Conservation (phyloP, 768 basidiomycete species). For the Postia placenta region DNA sequence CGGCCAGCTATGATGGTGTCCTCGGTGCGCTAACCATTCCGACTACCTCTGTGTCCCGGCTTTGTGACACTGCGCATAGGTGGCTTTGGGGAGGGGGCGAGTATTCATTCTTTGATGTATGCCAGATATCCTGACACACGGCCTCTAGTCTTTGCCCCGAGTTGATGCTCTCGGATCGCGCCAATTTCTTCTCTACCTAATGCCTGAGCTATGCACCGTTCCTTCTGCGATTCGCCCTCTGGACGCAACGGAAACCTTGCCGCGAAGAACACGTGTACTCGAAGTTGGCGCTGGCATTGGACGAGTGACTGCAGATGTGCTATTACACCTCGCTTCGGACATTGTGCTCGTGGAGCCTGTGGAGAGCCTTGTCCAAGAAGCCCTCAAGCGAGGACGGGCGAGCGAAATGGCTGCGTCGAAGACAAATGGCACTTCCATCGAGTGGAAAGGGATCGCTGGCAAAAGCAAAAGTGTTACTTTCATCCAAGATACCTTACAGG, state of each 20-base stretch:
- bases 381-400: conserved; percentile 35
- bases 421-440: conserved; percentile 6
- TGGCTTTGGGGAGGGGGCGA: conserved; percentile 50
- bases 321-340: conserved; percentile 83
- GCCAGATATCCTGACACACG: not conserved
- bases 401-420: conserved; percentile 25
- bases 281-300: conserved; percentile 96
- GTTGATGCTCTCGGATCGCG: conserved; percentile 89
- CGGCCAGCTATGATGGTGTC: conserved; percentile 82
- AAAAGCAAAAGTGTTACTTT: conserved; percentile 69
- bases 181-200: conserved; percentile 75
- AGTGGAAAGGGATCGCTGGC: conserved; percentile 68
- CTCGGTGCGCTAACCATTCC: conserved; percentile 44
- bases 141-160: conserved; percentile 78
- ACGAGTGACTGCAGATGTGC: conserved; percentile 81
- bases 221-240: conserved; percentile 64
- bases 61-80: conserved; percentile 24
- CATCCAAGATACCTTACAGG: conserved; percentile 73
- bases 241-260: conserved; percentile 16
- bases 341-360: conserved; percentile 92
- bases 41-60: not conserved
- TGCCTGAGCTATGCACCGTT: conserved; percentile 75
- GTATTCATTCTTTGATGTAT: conserved; percentile 12
- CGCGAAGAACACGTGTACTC: conserved; percentile 61
- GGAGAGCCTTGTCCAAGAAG: conserved; percentile 67